Evolutionary conservation across 2,329 filamentous ascomycete genomes (phyloP), one percentile per base, ranked within the genome.

Genomic region (Cladophialophora yegresii): DNA sequence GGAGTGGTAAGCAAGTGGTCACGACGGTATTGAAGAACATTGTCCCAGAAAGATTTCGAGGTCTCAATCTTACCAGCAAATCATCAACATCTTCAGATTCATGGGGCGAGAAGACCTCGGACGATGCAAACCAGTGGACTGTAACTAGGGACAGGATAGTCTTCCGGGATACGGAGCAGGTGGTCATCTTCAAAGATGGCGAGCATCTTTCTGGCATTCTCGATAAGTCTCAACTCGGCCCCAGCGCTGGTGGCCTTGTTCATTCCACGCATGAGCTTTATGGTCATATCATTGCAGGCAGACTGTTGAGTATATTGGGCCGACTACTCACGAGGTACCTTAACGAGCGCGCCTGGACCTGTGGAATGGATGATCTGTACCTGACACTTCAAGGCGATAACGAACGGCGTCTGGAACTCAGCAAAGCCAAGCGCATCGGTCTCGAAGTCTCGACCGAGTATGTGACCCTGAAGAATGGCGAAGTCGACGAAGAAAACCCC

Each of bases 1-100:
- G 95, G 95, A 98, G 93, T 1, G 95, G 95, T 68, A 99, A 99
- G 79, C 95, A 99, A 75, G 84, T 99, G 54, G 90, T 99, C 67
- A 93, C 91, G 3, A 96, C 92, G 0, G 89, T 99, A 7, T 79
- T 99, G 62, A 92, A 92, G 77, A 99, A 99, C 74, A 93, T 98
- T 71, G 89, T 87, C 67, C 95, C 95, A 0, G 77, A 83, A 10
- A 86, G 88, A 68, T 90, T 89, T 71, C 87, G 89, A 63, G 89
- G 91, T 30, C 80, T 98, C 33, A 93, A 87, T 72, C 86, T 98
- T 78, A 86, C 84, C 9, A 90, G 91, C 57, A 91, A 90, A 73
- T 90, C 90, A 1, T 89, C 90, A 55, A 90, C 95, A 13, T 86
- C 89, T 32, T 85, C 84, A n/a, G 87, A 89, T 59, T 84, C 90